Conservation (phyloP, 1,284 basidiomycete genomes). For the Ceratobasidium sp. region DNA sequence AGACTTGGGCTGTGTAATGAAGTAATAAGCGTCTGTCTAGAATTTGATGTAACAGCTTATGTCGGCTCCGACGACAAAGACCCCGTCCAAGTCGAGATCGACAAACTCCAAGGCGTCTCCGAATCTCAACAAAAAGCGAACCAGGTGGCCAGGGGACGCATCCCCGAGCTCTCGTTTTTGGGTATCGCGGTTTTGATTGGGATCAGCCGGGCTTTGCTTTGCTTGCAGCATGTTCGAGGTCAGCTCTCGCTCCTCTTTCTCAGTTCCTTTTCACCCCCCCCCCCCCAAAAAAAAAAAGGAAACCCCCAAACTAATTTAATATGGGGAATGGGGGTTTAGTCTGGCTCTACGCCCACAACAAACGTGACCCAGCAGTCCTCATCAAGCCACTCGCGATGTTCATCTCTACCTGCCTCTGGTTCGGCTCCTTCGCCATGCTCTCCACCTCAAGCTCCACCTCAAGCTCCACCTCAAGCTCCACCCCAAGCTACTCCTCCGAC, state of each 20-base stretch:
- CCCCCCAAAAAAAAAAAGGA: too few relatives aligned
- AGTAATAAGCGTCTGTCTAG: too few relatives aligned
- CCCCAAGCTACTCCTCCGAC: conserved; percentile 9
- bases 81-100: neutral
- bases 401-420: conserved; percentile 21
- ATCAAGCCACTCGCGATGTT: conserved; percentile 32
- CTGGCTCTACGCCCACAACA: conserved; percentile 32
- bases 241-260: too few relatives aligned
- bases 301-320: too few relatives aligned
- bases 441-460: too few relatives aligned
- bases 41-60: conserved; percentile 30
- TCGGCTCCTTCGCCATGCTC: conserved; percentile 29
- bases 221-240: conserved; percentile 29
- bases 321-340: too few relatives aligned
- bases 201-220: conserved; percentile 14
- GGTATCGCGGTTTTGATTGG: conserved; percentile 32
- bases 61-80: neutral
- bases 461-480: too few relatives aligned
- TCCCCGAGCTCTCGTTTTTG: conserved; percentile 19
- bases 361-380: conserved; percentile 26
- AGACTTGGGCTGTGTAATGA: too few relatives aligned
- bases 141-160: neutral
- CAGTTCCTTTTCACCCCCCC: too few relatives aligned
- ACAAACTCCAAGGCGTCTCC: neutral
- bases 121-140: conserved; percentile 2